These are phyloP conservation scores for Cytospora piceae DNA, from an alignment of 2,329 filamentous ascomycete genomes.

Conservation along the genomic window DNA sequence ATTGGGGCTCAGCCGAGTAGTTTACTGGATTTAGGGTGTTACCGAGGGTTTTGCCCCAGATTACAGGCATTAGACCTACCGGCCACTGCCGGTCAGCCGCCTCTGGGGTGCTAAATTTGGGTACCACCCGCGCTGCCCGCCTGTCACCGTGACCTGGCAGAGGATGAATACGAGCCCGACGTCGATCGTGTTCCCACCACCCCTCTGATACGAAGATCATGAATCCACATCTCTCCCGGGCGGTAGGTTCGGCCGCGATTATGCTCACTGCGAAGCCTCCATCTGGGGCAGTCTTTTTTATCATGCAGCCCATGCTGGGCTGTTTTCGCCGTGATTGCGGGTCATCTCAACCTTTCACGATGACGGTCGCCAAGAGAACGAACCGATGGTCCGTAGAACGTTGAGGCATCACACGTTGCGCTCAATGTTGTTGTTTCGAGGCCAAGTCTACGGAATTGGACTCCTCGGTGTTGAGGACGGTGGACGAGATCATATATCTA, in stretches of 20 bases:
- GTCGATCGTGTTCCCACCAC: constrained; percentile 26
- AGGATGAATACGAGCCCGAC: constrained; percentile 26
- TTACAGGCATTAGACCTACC: constrained; percentile 18
- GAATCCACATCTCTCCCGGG: constrained; percentile 12
- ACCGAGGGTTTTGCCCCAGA: constrained; percentile 13
- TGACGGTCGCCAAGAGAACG: constrained; percentile 23
- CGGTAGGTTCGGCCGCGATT: not conserved
- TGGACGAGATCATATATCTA: constrained; percentile 1
- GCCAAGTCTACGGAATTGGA: not conserved
- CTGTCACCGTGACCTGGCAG: constrained; percentile 17
- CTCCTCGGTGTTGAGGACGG: not conserved
- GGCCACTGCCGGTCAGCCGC: constrained; percentile 8
- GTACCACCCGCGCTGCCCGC: not conserved
- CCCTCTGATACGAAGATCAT: constrained; percentile 11
- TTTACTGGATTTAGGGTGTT: constrained; percentile 23
- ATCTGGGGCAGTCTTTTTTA: constrained; percentile 2
- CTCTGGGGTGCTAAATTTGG: constrained; percentile 1
- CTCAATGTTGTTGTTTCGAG: constrained; percentile 7
- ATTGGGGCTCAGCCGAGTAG: constrained; percentile 13
- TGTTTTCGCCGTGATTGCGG: constrained; percentile 7
- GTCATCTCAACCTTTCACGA: not conserved
- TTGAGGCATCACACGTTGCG: constrained; percentile 23
- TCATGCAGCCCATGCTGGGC: not conserved
- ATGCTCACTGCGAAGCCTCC: constrained; percentile 1
- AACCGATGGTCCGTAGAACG: constrained; percentile 1